phyloP scores from a whole-genome alignment of 805 yeast species.

The Isabelozyma heimii region DNA sequence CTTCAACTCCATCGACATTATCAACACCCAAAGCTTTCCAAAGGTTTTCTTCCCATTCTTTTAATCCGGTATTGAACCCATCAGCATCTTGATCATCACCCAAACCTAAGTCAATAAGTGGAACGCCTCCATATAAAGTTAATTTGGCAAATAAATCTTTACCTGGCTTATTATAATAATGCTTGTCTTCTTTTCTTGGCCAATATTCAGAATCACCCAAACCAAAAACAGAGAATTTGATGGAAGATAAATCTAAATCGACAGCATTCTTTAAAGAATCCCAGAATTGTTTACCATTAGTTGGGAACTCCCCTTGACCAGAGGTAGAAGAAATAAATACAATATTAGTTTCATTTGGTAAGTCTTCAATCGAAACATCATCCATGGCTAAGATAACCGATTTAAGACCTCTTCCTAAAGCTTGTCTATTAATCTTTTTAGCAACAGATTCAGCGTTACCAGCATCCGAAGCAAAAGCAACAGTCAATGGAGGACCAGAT shows the following conservation, averaged over 20 bases:
- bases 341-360: constrained; percentile 67
- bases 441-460: constrained; percentile 86
- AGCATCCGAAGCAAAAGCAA: constrained; percentile 89
- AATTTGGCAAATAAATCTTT: constrained; percentile 68
- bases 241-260: constrained; percentile 60
- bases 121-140: constrained; percentile 68
- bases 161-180: constrained; percentile 90
- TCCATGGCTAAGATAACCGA: constrained; percentile 67
- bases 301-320: constrained; percentile 87
- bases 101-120: constrained; percentile 71
- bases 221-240: constrained; percentile 66
- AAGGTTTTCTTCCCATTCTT: constrained; percentile 76
- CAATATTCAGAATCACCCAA: constrained; percentile 85
- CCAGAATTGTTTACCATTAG: constrained; percentile 77
- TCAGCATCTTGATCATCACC: constrained; percentile 99
- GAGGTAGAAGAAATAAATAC: constrained; percentile 72
- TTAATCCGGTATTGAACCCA: constrained; percentile 89
- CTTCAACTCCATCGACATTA: constrained; percentile 74
- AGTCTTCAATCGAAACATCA: constrained; percentile 68
- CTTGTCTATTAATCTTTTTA: constrained; percentile 73
- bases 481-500: constrained; percentile 86
- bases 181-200: constrained; percentile 96
- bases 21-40: constrained; percentile 93
- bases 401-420: constrained; percentile 75
- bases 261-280: constrained; percentile 61